Base-by-base conservation (phyloP, 2,329 filamentous ascomycete genomes). In the Colletotrichum echinochloae region DNA sequence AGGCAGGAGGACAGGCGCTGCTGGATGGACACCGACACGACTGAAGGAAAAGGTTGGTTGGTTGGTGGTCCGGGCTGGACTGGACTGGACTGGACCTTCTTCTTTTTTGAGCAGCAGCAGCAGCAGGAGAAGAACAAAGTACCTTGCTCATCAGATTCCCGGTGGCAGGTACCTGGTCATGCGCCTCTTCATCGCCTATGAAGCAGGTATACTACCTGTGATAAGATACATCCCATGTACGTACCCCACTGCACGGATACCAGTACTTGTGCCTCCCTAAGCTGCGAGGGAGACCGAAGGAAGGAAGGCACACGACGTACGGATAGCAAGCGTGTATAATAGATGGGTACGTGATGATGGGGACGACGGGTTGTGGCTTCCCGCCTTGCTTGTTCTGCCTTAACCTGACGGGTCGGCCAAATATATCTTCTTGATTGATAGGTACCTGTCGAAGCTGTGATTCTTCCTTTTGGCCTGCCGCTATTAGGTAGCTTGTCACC, bases 1-100 rank as follows among this genome's bases (percentile, higher is more conserved):
- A 46, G 41, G 5, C 2, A 16, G 7, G 39, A 20, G 39, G 16
- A 44, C 39, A 41, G 39, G 39, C 39, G 39, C 18, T 41, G 39
- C 61, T 48, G 66, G 30, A 30, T 35, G 30, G 57, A 48, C 20
- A 37, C 48, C 23, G 57, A 39, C 16, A 55, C 39, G 35, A 37
- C n/a, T 48, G 57, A 41, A 48, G 16, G 55, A 12, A 41, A 41
- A 41, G 39, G 39, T 20, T 41, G 39, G 39, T 37, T 9, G 28
- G 28, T 18, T 52, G 46, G 49, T 55, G 52, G 52, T 23, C 52
- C 33, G 28, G 52, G 26, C 49, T 52, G 49, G 49, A 52, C 48
- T 51, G 26, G 26, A 51, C 48, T 51, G 26, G 55, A 9, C 20
- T 5, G 6, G 35, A 37, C 35, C 35, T 37, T 37, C 30, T 33